Conservation (phyloP, 805 yeast genomes). For the Dipodascus geniculatus region DNA sequence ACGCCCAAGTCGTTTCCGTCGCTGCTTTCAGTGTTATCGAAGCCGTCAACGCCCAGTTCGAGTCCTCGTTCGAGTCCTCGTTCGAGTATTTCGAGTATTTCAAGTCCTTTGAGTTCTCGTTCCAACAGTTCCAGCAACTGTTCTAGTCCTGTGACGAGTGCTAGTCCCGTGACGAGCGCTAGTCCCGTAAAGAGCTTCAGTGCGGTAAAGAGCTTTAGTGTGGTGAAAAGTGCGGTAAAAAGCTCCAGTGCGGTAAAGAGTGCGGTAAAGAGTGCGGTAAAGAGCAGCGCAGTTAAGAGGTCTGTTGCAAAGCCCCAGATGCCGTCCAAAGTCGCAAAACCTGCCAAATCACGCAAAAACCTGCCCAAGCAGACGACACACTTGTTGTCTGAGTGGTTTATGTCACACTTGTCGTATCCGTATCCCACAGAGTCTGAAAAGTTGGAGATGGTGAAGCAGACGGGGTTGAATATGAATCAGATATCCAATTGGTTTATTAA, state of each 20-base stretch:
- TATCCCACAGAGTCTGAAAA: conserved; percentile 78
- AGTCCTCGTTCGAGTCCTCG: conserved; percentile 5
- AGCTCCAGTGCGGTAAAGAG: too few relatives aligned
- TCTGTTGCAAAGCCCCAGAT: too few relatives aligned
- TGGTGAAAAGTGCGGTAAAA: too few relatives aligned
- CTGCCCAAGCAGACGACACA: conserved; percentile 70
- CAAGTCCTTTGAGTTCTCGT: too few relatives aligned
- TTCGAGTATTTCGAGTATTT: too few relatives aligned
- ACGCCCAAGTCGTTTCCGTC: conserved; percentile 5
- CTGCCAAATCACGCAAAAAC: conserved; percentile 25
- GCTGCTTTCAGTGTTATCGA: conserved; percentile 2
- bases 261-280: too few relatives aligned
- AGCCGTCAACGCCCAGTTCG: conserved; percentile 4
- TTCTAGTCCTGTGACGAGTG: too few relatives aligned
- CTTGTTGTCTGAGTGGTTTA: conserved; percentile 61
- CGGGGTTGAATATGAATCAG: conserved; percentile 74
- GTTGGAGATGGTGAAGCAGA: conserved; percentile 50
- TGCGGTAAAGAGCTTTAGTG: too few relatives aligned
- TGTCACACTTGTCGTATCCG: conserved; percentile 65
- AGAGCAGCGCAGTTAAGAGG: conserved; percentile 5
- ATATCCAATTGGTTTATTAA: conserved; percentile 82
- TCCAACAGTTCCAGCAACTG: too few relatives aligned
- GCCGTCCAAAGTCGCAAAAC: conserved; percentile 2
- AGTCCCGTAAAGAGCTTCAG: too few relatives aligned
- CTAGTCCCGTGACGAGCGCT: too few relatives aligned